Percentiles rank a stretch among this genome's conserved stretches.
Evolutionary conservation across 2,329 filamentous ascomycete genomes (phyloP).

Genomic region (Ophiobolus disseminans): DNA sequence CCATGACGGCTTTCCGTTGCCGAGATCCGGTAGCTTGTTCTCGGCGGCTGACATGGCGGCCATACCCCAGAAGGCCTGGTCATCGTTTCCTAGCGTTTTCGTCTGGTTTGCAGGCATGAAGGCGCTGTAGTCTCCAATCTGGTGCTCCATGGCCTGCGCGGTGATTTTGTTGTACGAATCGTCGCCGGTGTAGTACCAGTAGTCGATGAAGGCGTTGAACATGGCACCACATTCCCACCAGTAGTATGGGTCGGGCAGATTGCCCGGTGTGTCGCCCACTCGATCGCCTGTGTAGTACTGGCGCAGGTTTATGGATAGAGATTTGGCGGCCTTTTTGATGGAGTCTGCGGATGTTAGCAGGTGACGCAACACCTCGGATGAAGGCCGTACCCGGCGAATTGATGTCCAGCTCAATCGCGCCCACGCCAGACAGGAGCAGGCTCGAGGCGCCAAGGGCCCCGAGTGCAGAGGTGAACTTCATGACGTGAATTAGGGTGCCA

Average conservation of each 20-base stretch:
- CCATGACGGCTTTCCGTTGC: conserved; percentile 65
- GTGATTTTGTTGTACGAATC: conserved; percentile 49
- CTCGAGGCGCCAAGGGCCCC: conserved; percentile 41
- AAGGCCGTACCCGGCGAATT: conserved; percentile 34
- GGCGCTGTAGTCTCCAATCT: conserved; percentile 74
- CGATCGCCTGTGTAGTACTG: conserved; percentile 70
- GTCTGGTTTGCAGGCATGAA: conserved; percentile 81
- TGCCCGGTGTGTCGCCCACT: conserved; percentile 65
- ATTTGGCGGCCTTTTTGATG: conserved; percentile 66
- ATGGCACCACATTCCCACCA: conserved; percentile 54
- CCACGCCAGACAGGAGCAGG: conserved; percentile 39
- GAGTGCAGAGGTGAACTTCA: conserved; percentile 45
- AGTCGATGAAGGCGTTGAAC: conserved; percentile 50
- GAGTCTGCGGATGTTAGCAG: conserved; percentile 58
- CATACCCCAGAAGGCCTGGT: conserved; percentile 66
- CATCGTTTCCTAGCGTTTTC: conserved; percentile 60
- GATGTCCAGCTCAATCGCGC: conserved; percentile 42
- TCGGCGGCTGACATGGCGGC: conserved; percentile 66
- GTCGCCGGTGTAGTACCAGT: conserved; percentile 54
- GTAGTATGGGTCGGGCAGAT: conserved; percentile 57
- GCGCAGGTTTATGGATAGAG: conserved; percentile 67
- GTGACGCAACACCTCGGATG: background rate
- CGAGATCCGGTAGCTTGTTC: conserved; percentile 54
- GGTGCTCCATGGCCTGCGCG: conserved; percentile 69
- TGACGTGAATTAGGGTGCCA: conserved; percentile 27